These are phyloP conservation scores for Cylindrotheca fusiformis DNA, from an alignment of 108 stramenopile species.

Conservation along the genomic window DNA sequence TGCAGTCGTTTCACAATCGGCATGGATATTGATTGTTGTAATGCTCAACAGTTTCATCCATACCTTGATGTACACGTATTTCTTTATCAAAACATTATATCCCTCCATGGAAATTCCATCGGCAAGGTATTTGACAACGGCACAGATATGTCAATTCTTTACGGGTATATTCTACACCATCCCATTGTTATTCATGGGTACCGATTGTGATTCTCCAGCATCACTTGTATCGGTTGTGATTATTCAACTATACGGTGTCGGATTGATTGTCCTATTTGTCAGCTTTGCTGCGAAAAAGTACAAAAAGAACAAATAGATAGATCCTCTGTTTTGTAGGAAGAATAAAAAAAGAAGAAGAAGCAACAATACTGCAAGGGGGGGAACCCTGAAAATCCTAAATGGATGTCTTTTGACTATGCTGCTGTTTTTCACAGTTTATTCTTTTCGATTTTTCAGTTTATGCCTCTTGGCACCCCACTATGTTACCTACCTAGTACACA, in stretches of 20 bases:
- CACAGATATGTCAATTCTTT: slow-evolving; percentile 58
- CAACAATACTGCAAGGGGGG: no score
- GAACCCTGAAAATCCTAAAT: no score
- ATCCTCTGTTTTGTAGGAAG: no score
- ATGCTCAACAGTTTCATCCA: slow-evolving; percentile 48
- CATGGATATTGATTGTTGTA: slow-evolving; percentile 42
- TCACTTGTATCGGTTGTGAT: slow-evolving; percentile 28
- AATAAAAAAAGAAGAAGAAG: no score
- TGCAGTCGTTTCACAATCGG: slow-evolving; percentile 34
- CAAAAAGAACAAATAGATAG: slow-evolving; percentile 45
- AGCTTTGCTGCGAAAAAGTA: slow-evolving; percentile 49
- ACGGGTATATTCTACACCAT: slow-evolving; percentile 40
- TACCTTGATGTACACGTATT: slow-evolving; percentile 59
- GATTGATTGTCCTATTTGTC: slow-evolving; percentile 50
- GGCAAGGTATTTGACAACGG: slow-evolving; percentile 48
- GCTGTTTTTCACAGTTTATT: no score
- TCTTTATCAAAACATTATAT: slow-evolving; percentile 46
- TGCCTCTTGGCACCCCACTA: no score
- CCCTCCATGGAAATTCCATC: slow-evolving; percentile 40
- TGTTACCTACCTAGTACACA: no score
- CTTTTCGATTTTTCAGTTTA: no score
- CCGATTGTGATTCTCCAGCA: slow-evolving; percentile 27
- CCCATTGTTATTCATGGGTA: slow-evolving; percentile 31
- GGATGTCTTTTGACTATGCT: no score
- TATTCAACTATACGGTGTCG: slow-evolving; percentile 51